phyloP scores from a whole-genome alignment of 176 grass and related monocot genomes.

The Oryza glumipatula region DNA sequence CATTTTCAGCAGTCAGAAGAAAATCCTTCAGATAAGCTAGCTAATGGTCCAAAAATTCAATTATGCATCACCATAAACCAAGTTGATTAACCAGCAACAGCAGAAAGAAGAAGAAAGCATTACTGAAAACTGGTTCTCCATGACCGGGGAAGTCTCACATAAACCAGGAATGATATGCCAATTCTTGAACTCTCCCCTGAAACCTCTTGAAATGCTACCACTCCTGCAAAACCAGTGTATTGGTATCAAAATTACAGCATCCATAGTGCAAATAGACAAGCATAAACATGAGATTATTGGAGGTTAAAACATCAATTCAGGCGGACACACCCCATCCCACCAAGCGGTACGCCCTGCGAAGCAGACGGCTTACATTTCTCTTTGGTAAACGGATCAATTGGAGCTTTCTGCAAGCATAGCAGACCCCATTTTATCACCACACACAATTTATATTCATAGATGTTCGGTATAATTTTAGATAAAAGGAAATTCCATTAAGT shows the following conservation, averaged over 20 bases:
- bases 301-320: constrained; percentile 23
- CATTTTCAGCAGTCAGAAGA: background rate
- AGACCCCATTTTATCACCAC: constrained; percentile 20
- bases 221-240: constrained; percentile 65
- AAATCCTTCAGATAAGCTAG: background rate
- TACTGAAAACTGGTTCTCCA: constrained; percentile 99
- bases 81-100: background rate
- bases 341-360: constrained; percentile 92
- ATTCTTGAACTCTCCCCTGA: constrained; percentile 99
- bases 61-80: constrained; percentile 1
- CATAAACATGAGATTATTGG: background rate
- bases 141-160: constrained; percentile 86
- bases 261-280: constrained; percentile 1
- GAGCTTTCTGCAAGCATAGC: constrained; percentile 84
- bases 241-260: constrained; percentile 43
- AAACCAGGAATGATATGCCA: constrained; percentile 99
- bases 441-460: constrained; percentile 1
- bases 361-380: constrained; percentile 88
- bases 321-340: constrained; percentile 90
- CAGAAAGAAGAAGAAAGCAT: constrained; percentile 47
- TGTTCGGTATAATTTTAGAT: background rate
- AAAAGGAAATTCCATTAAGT: background rate
- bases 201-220: constrained; percentile 97
- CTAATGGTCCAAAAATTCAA: background rate
- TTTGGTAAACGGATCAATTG: constrained; percentile 96